Percentiles rank a stretch among this genome's conserved stretches.
These are phyloP conservation scores for Eremothecium sinecaudum DNA, from an alignment of 1,139 yeast genomes.

Conservation along the genomic window DNA sequence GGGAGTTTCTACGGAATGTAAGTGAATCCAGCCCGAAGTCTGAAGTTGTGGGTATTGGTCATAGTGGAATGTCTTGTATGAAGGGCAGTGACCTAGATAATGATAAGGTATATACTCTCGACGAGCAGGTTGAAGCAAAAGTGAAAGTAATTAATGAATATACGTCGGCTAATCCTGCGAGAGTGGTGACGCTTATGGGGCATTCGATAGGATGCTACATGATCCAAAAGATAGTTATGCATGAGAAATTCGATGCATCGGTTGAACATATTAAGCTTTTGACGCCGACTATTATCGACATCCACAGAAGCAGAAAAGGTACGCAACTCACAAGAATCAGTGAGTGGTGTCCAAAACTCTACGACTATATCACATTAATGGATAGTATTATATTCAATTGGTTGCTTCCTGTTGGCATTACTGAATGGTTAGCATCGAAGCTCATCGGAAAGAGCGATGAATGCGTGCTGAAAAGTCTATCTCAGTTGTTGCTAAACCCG, in stretches of 20 bases:
- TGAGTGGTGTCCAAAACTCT: constrained; percentile 11
- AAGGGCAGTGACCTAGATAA: constrained; percentile 15
- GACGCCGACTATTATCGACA: constrained; percentile 53
- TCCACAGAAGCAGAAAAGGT: constrained; percentile 48
- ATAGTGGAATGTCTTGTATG: constrained; percentile 28
- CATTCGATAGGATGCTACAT: constrained; percentile 58
- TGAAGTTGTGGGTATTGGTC: constrained; percentile 46
- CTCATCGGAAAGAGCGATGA: constrained; percentile 13
- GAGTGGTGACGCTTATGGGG: constrained; percentile 41
- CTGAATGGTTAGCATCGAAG: constrained; percentile 10
- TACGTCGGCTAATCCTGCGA: constrained; percentile 14
- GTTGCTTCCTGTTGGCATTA: constrained; percentile 17
- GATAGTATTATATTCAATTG: constrained; percentile 14
- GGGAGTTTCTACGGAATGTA: constrained; percentile 39
- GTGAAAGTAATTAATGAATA: constrained; percentile 34
- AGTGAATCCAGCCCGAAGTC: constrained; percentile 38
- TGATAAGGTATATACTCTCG: constrained; percentile 33
- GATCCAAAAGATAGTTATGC: constrained; percentile 38
- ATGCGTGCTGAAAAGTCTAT: constrained; percentile 38
- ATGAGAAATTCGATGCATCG: constrained; percentile 12
- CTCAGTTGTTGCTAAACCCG: constrained; percentile 36
- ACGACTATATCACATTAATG: constrained; percentile 12
- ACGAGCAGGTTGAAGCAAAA: constrained; percentile 47
- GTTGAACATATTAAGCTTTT: constrained; percentile 38
- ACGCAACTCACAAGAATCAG: constrained; percentile 29